These are phyloP conservation scores for Clarireedia homoeocarpa DNA, from an alignment of 2,329 filamentous ascomycete species.

Conservation along the genomic window DNA sequence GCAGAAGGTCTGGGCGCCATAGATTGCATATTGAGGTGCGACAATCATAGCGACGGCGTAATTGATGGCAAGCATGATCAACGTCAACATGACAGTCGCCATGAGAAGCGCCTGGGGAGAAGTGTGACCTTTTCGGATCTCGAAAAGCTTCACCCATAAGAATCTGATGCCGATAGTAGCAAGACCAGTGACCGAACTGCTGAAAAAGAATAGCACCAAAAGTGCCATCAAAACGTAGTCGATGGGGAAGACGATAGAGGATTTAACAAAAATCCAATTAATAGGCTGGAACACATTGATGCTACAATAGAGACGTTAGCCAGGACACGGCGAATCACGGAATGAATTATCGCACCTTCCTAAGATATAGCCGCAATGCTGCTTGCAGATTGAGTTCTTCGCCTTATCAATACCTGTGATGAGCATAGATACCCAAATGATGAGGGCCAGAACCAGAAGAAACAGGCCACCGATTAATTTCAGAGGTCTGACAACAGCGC, in stretches of 20 bases:
- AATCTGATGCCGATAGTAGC: constrained; percentile 88
- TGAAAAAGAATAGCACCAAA: constrained; percentile 80
- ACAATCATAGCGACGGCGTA: constrained; percentile 88
- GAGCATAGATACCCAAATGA: constrained; percentile 87
- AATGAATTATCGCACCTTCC: constrained; percentile 36
- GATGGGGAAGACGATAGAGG: constrained; percentile 77
- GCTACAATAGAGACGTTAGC: constrained; percentile 29
- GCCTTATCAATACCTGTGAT: constrained; percentile 95
- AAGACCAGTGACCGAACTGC: constrained; percentile 77
- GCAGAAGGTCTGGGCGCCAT: constrained; percentile 91
- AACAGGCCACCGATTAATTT: constrained; percentile 81
- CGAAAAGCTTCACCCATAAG: constrained; percentile 90
- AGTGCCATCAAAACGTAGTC: constrained; percentile 88
- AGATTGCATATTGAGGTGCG: constrained; percentile 92
- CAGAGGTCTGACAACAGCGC: constrained; percentile 76
- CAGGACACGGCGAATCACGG: background rate
- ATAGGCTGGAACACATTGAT: constrained; percentile 93
- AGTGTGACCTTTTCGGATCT: constrained; percentile 81
- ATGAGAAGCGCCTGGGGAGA: constrained; percentile 87
- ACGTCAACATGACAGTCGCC: constrained; percentile 80
- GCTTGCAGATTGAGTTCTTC: constrained; percentile 87
- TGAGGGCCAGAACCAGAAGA: constrained; percentile 62
- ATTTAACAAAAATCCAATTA: constrained; percentile 80
- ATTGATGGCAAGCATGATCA: constrained; percentile 86
- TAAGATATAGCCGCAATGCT: constrained; percentile 85